phyloP scores from a whole-genome alignment of 805 yeast genomes.

The Wickerhamiella lipophila region DNA sequence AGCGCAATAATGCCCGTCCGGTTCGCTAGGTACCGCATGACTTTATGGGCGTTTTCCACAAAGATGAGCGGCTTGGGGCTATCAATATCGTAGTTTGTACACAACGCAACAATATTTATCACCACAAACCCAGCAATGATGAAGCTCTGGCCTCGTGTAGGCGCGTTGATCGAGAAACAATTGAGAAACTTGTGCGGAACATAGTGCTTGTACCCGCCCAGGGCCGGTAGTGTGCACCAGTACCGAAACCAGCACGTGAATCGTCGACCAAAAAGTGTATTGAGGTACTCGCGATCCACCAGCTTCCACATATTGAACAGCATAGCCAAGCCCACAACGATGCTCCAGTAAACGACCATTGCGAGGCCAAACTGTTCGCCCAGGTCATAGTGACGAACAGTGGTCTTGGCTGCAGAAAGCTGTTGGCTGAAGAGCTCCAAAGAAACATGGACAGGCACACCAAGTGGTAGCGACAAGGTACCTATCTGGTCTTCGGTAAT shows the following conservation, averaged over 20 bases:
- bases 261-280: slow-evolving; percentile 21
- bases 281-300: slow-evolving; percentile 21
- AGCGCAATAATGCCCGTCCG: slow-evolving; percentile 41
- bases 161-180: slow-evolving; percentile 23
- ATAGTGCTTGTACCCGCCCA: slow-evolving; percentile 24
- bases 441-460: slow-evolving; percentile 13
- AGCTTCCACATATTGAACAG: slow-evolving; percentile 11
- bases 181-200: slow-evolving; percentile 22
- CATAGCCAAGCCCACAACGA: slow-evolving; percentile 20
- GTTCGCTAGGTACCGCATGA: slow-evolving; percentile 27
- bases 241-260: slow-evolving; percentile 21
- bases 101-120: slow-evolving; percentile 24
- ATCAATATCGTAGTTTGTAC: slow-evolving; percentile 18
- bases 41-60: slow-evolving; percentile 30
- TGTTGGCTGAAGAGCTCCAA: slow-evolving; percentile 14
- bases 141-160: slow-evolving; percentile 34
- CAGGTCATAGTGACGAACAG: slow-evolving; percentile 24
- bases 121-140: slow-evolving; percentile 28
- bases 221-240: slow-evolving; percentile 27
- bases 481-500: not conserved
- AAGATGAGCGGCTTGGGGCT: slow-evolving; percentile 17
- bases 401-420: slow-evolving; percentile 20
- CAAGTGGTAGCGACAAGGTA: not conserved
- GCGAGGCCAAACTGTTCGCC: slow-evolving; percentile 25
- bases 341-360: slow-evolving; percentile 26